Base-by-base conservation (phyloP, 2,329 filamentous ascomycete species). In the Microdochium bolleyi region DNA sequence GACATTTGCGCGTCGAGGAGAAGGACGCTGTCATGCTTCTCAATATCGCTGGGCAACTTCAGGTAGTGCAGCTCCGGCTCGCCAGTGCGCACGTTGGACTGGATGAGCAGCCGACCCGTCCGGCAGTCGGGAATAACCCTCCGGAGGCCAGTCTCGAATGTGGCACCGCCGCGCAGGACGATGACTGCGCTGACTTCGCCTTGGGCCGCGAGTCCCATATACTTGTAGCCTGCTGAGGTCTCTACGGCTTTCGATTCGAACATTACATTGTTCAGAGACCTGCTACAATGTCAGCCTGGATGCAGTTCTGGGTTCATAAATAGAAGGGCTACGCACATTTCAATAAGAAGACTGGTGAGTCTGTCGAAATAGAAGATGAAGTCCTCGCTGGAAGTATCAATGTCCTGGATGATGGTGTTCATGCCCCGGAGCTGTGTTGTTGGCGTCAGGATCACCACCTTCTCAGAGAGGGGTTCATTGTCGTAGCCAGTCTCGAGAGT, bases 301-400 rank as follows among this genome's bases (percentile, higher is more conserved):
- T 25, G 5, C 8, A 48, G 32, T 30, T 14, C 10, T 5, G 2
- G 50, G 19, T 7, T 49, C 22, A 32, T 37, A 37, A 49, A 38
- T 21, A 30, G 21, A 3, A 8, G 11, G 24, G n/a, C 10, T 14
- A 70, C 78, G 55, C 69, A 85, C 81, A 84, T 75, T 68, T 97
- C 92, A 49, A 97, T 82, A 24, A 97, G 76, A 51, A 96, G 75
- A n/a, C 88, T 83, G 2, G 89, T 84, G 37, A 97, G 75, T 37
- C 94, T 83, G 69, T 99, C 91, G 68, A 97, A 96, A 70, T 97
- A 97, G 70, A 97, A 97, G 56, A 96, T 89, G 66, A 96, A 97
- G 61, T 97, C 92, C 65, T 96, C 92, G 44, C 89, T 80, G 7
- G 80, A 75, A 0, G 90, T 92, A 49, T 84, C 79, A 19, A 88